Evolutionary conservation across 768 basidiomycete species (phyloP), one percentile per base, ranked within the genome.

Genomic region (Trametes meyenii): DNA sequence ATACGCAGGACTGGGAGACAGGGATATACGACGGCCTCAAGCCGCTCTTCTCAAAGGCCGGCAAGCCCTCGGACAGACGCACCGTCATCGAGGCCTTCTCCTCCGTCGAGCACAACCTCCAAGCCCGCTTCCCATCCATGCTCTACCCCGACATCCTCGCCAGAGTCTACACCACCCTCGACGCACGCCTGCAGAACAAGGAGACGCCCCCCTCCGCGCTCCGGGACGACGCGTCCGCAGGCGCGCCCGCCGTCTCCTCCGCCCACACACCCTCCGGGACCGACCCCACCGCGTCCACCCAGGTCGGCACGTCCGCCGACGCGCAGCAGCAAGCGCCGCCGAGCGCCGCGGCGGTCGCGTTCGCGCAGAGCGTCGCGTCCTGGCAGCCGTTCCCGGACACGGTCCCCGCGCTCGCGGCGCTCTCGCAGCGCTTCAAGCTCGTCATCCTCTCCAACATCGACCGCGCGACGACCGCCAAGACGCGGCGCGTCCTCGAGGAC

Each of bases 361-460:
- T 90, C 61, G 88, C 83, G 7, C 70, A 77, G 43, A 87, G 88
- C 26, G 81, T 92, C 43, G 74, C 75, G 40, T 64, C 79, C 38
- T 92, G 89, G 89, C 75, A 77, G 2, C 77, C 84, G 7, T 92
- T 91, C 74, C 81, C 85, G 0, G 90, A 92, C 72, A 87, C 86
- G 10, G 72, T 77, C 60, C 71, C 74, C 16, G 89, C 89, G 0
- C 82, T 92, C 5, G 79, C 77, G 50, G 72, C 77, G 29, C 83
- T 92, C 53, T 78, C 87, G 39, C 77, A 79, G 58, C 81, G 82
- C 68, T 91, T 83, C 76, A 86, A 85, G 57, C 85, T 92, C 60
- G 79, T 85, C 61, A 87, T 90, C 5, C 79, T 92, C 40, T 90
- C 89, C 65, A 92, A 92, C 72, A 85, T 92, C 68, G 90, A 92